Base-by-base conservation (phyloP, 176 grass and related monocot species). In the Carex cristatella region DNA sequence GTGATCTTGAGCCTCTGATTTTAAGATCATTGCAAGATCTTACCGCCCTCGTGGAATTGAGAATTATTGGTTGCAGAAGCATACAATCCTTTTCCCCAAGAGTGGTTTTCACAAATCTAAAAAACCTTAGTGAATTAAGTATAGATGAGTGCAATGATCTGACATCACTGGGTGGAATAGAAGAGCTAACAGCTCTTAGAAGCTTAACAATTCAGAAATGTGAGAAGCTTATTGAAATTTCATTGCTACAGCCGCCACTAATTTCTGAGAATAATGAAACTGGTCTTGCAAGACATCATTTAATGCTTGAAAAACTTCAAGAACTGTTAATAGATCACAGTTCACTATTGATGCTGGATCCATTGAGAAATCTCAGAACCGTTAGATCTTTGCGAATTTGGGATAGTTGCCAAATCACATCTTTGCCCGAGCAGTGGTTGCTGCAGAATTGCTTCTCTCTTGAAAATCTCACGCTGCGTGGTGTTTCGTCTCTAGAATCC, bases 111-210 rank as follows among this genome's bases (percentile, higher is more conserved):
- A n/a, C 40, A 65, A 79, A 30, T 48, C 33, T 89, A 11, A 49
- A 2, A 78, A 14, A 5, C 23, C 1, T 89, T 4, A 37, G 7
- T 61, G 8, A 61, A 15, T 83, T 89, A 7, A 18, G 44, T 23
- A 77, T 86, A 72, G 12, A 9, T 12, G 0, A 18, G 28, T 89
- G 88, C 57, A 83, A 4, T 2, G 66, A 86, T 2, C 77, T 86
- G 31, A 6, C 44, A 42, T 44, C 66, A 76, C 40, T 89, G 69
- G 78, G 56, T 30, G 88, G 79, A 1, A 73, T 86, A 68, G 80
- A 89, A 86, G 77, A 77, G 80, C 54, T 89, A 35, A 30, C 9
- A 72, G 67, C 23, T 27, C 83, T 89, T 13, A 85, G 16, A 61
- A 75, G 76, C 32, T 79, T 85, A 32, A 23, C 0, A 10, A 61